Evolutionary conservation across 2,329 filamentous ascomycete genomes (phyloP), one percentile per base, ranked within the genome.

Genomic region (Aspergillus sp.): DNA sequence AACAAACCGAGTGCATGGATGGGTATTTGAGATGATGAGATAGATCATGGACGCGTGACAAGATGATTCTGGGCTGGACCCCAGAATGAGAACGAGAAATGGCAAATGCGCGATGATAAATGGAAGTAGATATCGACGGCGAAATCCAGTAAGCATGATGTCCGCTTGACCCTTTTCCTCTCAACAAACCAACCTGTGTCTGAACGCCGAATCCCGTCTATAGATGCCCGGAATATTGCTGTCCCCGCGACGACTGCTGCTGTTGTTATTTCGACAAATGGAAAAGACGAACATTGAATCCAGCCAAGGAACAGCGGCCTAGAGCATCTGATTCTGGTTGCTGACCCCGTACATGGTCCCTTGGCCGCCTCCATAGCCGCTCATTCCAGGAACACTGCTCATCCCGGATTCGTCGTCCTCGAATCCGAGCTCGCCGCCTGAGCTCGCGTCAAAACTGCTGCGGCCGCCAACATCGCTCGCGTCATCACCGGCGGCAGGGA

Each of bases 401-500:
- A 58, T 25, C n/a, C 52, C 53, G 1, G 59, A 53, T 27, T 64
- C 60, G 31, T 64, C 61, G 15, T 64, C 61, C n/a, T 64, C 60
- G 20, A 55, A 61, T 2, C 58, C 60, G 35, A 56, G 63, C 39
- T 64, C 61, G 7, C 59, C 58, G 12, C 61, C 61, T 13, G 61
- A 64, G 32, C 61, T 64, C 8, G 61, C 61, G 38, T 64, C 61
- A 31, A 61, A 64, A 33, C 58, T 75, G 19, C 75, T 75, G 2
- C 76, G 73, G 1, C 40, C 83, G 30, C 85, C 82, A 25, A 86
- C 80, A 32, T 70, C 67, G 32, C 64, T 67, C 2, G 64, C 60
- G 20, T 69, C 64, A 28, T 72, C 71, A 37, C 79, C 70, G 12
- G 77, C 76, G 5, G 71, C 63, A 4, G 68, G 68, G n/a, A 80